These are phyloP conservation scores for Delphinella strobiligena DNA, from an alignment of 2,329 filamentous ascomycete genomes.

Conservation along the genomic window DNA sequence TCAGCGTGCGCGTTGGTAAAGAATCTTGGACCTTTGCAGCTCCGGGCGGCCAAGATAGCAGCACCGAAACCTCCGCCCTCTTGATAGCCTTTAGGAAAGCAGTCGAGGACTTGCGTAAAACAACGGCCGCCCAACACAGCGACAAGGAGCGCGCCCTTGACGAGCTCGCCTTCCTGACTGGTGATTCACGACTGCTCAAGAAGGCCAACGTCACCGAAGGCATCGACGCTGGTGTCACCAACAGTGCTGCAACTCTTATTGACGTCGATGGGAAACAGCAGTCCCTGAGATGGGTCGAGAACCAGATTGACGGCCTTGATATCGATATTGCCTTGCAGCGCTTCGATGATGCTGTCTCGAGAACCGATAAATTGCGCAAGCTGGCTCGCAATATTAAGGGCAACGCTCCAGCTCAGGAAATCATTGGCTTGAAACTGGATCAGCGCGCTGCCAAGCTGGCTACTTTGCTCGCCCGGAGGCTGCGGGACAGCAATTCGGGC, in stretches of 20 bases:
- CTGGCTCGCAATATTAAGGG: constrained; percentile 71
- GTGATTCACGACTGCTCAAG: constrained; percentile 47
- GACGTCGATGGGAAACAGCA: constrained; percentile 96
- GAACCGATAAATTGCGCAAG: constrained; percentile 73
- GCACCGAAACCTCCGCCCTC: constrained; percentile 65
- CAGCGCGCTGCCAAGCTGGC: constrained; percentile 71
- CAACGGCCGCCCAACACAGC: constrained; percentile 73
- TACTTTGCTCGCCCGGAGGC: constrained; percentile 60
- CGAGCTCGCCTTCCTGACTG: constrained; percentile 18
- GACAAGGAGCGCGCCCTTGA: constrained; percentile 56
- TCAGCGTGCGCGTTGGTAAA: constrained; percentile 79
- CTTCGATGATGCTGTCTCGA: constrained; percentile 72
- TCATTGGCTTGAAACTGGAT: constrained; percentile 83
- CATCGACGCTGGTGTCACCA: constrained; percentile 10
- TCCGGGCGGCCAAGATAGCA: constrained; percentile 48
- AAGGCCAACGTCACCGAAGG: constrained; percentile 47
- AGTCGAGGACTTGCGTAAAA: constrained; percentile 81
- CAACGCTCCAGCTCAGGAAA: constrained; percentile 78
- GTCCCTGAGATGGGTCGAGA: constrained; percentile 89
- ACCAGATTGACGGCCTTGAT: constrained; percentile 88
- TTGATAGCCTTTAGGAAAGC: constrained; percentile 86
- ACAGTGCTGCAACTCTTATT: constrained; percentile 53
- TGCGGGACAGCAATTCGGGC: constrained; percentile 68
- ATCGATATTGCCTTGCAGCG: constrained; percentile 88
- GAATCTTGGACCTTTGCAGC: constrained; percentile 94